Evolutionary conservation across 1,139 yeast species (phyloP).

Genomic region (Pneumocystis murina): DNA sequence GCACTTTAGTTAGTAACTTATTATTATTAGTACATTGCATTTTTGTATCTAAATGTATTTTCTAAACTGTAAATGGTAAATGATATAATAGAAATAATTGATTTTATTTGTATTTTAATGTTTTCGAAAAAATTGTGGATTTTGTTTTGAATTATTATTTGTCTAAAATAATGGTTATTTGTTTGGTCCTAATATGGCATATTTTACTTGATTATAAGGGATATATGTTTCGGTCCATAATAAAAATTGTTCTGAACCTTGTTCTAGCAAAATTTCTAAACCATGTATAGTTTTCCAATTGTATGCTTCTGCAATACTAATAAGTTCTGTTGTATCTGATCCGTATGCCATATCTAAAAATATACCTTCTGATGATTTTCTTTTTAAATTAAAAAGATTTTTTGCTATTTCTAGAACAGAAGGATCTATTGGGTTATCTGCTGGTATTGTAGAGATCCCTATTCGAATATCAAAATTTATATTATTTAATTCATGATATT

Average conservation of each 20-base stretch:
- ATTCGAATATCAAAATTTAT: constrained; percentile 33
- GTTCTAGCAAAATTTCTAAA: constrained; percentile 78
- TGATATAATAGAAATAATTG: neutral
- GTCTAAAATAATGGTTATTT: neutral
- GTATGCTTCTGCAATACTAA: constrained; percentile 52
- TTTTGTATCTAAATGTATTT: neutral
- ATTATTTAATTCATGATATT: constrained; percentile 4
- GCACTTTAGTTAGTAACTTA: constrained; percentile 18
- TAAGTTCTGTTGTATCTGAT: constrained; percentile 70
- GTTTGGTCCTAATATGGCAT: neutral
- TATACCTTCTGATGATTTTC: constrained; percentile 23
- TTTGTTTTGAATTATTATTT: neutral
- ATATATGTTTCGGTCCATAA: constrained; percentile 48
- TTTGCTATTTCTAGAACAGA: constrained; percentile 32
- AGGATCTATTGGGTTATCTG: constrained; percentile 57
- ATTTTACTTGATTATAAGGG: constrained; percentile 24
- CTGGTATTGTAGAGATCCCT: constrained; percentile 80
- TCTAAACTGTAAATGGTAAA: neutral
- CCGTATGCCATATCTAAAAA: constrained; percentile 87
- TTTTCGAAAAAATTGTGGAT: neutral
- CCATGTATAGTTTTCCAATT: constrained; percentile 74
- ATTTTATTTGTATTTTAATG: neutral
- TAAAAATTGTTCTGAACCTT: constrained; percentile 76
- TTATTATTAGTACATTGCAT: neutral
- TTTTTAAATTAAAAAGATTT: constrained; percentile 3